Base-by-base conservation (phyloP, 805 yeast species). In the Suhomyces vadensis region DNA sequence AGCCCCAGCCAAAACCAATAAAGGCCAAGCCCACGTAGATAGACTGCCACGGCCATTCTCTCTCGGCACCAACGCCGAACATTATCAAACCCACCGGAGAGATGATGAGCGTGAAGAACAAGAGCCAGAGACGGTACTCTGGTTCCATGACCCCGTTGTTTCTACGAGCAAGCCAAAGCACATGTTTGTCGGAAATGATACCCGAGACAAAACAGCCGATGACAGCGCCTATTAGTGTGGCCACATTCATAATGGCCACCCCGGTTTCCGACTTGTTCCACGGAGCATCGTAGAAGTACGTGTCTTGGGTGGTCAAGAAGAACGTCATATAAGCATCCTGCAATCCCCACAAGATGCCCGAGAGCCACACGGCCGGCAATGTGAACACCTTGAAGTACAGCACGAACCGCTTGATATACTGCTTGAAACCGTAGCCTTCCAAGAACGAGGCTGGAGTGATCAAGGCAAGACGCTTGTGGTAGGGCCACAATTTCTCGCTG, bases 281-380 rank as follows among this genome's bases (percentile, higher is more conserved):
- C 2, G 72, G 72, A 9, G 65, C 61, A 42, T 60, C 62, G 42
- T 61, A 61, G 44, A 60, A 66, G 39, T 60, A 56, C 39, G 67
- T 69, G 45, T 67, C 73, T 43, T 67, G 68, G 2, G 67, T 69
- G 0, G 73, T 68, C 43, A 68, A 56, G 48, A 65, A 68, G 47
- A 68, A 68, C 5, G 72, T 66, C 54, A 68, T 56, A 40, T 65
- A 59, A 2, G 70, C 69, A 44, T 65, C 67, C 50, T 67, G 73
- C 42, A 67, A 55, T 6, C 73, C 73, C 73, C 73, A 68, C 35
- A 66, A 60, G 13, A 66, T 43, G 20, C 73, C 73, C 3, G 73
- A 66, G 44, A 55, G 65, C 44, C 66, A 55, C 1, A 62, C 64
- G 5, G 71, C 70, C 0, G 73, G 71, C 47, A 65, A 65, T 20